Percentiles rank a stretch among this genome's conserved stretches.
Conservation (phyloP, 169 alveolate genomes). For the Cryptosporidium canis region DNA sequence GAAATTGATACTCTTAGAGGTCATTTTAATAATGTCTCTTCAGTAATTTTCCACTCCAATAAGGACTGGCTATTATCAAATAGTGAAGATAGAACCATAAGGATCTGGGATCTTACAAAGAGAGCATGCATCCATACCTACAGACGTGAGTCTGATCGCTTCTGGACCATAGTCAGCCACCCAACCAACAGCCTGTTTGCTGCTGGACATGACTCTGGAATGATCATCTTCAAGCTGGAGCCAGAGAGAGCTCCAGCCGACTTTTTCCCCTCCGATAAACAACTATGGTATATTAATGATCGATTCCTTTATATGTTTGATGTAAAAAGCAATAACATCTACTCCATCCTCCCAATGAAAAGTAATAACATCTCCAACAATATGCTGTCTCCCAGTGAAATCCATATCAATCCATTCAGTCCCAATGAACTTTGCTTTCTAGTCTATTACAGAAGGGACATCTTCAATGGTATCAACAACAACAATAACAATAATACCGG, state of each 20-base stretch:
- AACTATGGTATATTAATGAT: constrained; percentile 82
- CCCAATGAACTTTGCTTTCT: constrained; percentile 64
- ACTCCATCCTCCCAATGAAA: constrained; percentile 73
- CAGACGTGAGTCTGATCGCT: constrained; percentile 92
- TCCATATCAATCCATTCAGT: constrained; percentile 50
- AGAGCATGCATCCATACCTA: constrained; percentile 88
- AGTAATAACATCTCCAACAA: constrained; percentile 42
- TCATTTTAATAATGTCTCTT: constrained; percentile 93
- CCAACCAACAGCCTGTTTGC: constrained; percentile 90
- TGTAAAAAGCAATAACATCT: constrained; percentile 73
- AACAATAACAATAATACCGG: background rate
- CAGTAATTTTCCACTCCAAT: constrained; percentile 91
- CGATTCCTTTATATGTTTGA: constrained; percentile 82
- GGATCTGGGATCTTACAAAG: constrained; percentile 94
- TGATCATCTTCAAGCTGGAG: constrained; percentile 91
- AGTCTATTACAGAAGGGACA: constrained; percentile 38
- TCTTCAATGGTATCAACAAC: constrained; percentile 9
- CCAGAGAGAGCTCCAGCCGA: constrained; percentile 87
- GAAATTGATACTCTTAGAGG: constrained; percentile 94
- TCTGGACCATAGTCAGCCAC: constrained; percentile 93
- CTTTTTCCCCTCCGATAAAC: constrained; percentile 67
- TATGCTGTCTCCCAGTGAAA: constrained; percentile 33
- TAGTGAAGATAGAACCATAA: constrained; percentile 93
- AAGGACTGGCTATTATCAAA: constrained; percentile 89
- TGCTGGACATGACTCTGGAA: constrained; percentile 94